Conservation (phyloP, 176 grass and related monocot species). For the Thalia dealbata region DNA sequence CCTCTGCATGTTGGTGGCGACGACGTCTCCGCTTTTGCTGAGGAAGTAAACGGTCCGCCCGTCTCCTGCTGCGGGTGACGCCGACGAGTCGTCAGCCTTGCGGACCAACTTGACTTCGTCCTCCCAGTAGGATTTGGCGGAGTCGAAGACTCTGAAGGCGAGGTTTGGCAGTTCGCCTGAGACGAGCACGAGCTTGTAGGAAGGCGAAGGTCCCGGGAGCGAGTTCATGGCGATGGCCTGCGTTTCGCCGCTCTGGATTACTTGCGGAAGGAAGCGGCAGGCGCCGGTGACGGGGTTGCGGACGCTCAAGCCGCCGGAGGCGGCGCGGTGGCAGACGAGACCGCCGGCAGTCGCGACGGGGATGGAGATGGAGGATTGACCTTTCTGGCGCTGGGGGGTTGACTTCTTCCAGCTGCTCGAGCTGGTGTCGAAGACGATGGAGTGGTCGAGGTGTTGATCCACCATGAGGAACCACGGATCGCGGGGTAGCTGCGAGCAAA, state of each 20-base stretch:
- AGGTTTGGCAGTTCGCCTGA: conserved; percentile 45
- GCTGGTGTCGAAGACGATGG: conserved; percentile 19
- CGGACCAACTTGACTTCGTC: conserved; percentile 24
- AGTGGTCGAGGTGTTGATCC: conserved; percentile 7
- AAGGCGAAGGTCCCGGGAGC: conserved; percentile 3
- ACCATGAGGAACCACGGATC: conserved; percentile 89
- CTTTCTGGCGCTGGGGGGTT: background rate
- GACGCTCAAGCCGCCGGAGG: conserved; percentile 32
- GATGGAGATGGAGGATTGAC: conserved; percentile 13
- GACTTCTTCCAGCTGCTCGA: conserved; percentile 18
- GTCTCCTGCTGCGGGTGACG: conserved; percentile 3
- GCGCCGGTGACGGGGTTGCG: conserved; percentile 61
- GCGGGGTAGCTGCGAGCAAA: conserved; percentile 39
- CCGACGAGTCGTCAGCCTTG: conserved; percentile 19
- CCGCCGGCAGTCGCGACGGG: conserved; percentile 55
- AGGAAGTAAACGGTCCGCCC: conserved; percentile 53
- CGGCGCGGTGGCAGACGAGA: conserved; percentile 42
- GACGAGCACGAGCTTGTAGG: conserved; percentile 50
- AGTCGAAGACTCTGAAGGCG: conserved; percentile 41
- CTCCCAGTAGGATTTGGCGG: conserved; percentile 34
- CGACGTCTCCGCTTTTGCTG: conserved; percentile 63
- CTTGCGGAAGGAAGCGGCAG: conserved; percentile 37
- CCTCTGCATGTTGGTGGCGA: conserved; percentile 59
- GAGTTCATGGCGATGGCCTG: conserved; percentile 60
- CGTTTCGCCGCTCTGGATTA: conserved; percentile 7